Conservation (phyloP, 2,329 filamentous ascomycete species). For the Balansia obtecta region DNA sequence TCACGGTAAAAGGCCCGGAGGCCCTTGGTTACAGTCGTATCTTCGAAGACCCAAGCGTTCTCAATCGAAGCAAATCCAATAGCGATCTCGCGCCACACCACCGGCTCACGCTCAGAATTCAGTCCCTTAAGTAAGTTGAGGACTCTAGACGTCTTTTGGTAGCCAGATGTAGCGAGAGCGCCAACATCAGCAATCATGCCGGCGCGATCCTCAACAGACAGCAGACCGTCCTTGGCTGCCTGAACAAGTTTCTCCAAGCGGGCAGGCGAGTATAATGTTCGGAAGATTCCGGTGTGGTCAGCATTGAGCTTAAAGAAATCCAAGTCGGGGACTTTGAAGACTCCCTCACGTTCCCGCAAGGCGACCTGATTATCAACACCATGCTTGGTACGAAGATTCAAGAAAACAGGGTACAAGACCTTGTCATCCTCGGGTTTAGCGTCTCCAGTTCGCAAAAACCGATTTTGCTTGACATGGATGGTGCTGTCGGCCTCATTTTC, state of each 20-base stretch:
- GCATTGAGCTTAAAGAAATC: conserved; percentile 97
- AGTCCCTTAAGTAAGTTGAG: conserved; percentile 79
- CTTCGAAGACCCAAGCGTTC: conserved; percentile 70
- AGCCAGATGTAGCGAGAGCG: conserved; percentile 77
- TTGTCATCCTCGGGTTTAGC: conserved; percentile 87
- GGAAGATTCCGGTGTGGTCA: conserved; percentile 85
- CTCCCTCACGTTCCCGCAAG: conserved; percentile 47
- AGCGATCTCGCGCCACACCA: conserved; percentile 90
- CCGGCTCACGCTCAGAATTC: conserved; percentile 70
- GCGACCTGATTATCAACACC: conserved; percentile 53
- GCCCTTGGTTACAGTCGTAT: conserved; percentile 57
- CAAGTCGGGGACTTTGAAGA: conserved; percentile 63
- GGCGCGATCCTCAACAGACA: conserved; percentile 81
- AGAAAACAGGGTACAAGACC: conserved; percentile 78
- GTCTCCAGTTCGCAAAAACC: conserved; percentile 84
- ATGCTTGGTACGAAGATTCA: conserved; percentile 74
- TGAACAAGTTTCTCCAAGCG: conserved; percentile 78
- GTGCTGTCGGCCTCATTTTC: conserved; percentile 49
- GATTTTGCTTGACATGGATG: conserved; percentile 86
- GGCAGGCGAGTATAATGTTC: conserved; percentile 75
- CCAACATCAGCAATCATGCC: conserved; percentile 93
- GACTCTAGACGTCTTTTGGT: conserved; percentile 85
- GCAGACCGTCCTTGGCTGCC: conserved; percentile 57
- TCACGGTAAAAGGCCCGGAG: conserved; percentile 75
- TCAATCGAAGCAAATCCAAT: conserved; percentile 68